These are phyloP conservation scores for Neurospora tetrasperma DNA, from an alignment of 495 filamentous ascomycete species.

Conservation along the genomic window DNA sequence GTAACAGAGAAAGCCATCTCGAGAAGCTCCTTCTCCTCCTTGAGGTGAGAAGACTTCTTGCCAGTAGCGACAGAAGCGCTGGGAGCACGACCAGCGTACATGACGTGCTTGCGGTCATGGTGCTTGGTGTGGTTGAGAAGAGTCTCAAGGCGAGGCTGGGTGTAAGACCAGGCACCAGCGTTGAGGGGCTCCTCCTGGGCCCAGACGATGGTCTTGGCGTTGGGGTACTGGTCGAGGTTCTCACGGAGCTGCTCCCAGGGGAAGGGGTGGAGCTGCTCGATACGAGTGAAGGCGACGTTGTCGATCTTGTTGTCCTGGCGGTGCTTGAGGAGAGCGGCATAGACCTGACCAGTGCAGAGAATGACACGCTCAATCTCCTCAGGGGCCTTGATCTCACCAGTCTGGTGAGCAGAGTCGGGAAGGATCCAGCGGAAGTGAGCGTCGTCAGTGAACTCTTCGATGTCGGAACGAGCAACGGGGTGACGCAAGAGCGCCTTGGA, in stretches of 20 bases:
- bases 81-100: slow-evolving; percentile 89
- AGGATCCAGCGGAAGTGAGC: slow-evolving; percentile 96
- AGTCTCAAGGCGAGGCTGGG: slow-evolving; percentile 92
- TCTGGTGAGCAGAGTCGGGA: slow-evolving; percentile 69
- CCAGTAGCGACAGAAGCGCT: slow-evolving; percentile 90
- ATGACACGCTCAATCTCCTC: slow-evolving; percentile 91
- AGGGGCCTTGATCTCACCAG: slow-evolving; percentile 57
- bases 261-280: slow-evolving; percentile 98
- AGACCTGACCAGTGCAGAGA: slow-evolving; percentile 91
- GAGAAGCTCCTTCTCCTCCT: slow-evolving; percentile 88
- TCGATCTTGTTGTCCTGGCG: slow-evolving; percentile 74
- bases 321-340: slow-evolving; percentile 80
- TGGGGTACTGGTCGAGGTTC: slow-evolving; percentile 91
- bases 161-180: slow-evolving; percentile 89
- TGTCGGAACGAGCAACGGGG: slow-evolving; percentile 74
- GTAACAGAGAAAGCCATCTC: slow-evolving; percentile 55
- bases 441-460: slow-evolving; percentile 82
- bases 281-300: slow-evolving; percentile 83
- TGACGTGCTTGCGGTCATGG: slow-evolving; percentile 87
- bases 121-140: slow-evolving; percentile 81
- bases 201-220: slow-evolving; percentile 94
- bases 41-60: slow-evolving; percentile 74
- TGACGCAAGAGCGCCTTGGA: slow-evolving; percentile 90
- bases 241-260: slow-evolving; percentile 93
- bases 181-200: slow-evolving; percentile 95